Base-by-base conservation (phyloP, 345 rosid genomes). In the Aethionema arabicum region DNA sequence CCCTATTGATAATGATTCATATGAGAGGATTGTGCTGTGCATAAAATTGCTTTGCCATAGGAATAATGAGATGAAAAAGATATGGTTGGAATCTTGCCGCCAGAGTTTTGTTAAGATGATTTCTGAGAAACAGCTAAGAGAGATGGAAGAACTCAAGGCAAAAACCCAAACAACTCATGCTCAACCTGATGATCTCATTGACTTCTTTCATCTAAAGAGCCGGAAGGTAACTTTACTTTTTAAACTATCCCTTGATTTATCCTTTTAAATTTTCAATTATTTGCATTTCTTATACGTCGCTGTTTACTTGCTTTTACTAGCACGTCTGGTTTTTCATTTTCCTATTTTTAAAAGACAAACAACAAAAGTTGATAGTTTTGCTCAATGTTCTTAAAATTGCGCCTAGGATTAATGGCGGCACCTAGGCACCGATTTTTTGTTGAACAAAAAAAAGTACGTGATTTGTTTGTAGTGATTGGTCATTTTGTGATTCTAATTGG, bases 171-270 rank as follows among this genome's bases (percentile, higher is more conserved):
- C 88, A 70, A 80, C 95, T 68, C 79, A 90, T 78, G 91, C 96
- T 54, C 99, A 93, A 41, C 99, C 99, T 15, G 99, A 90, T 81
- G 99, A 93, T 62, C 96, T 93, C 61, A 90, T 93, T 51, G 91
- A 90, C 74, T 90, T 93, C 88, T 93, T 85, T 75, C 99, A 93
- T 79, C 78, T 93, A 56, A 93, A 93, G 86, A 90, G 99, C 77
- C 78, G 97, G 76, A 93, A 86, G 96, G 99, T 90, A 57, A 33
- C 47, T 36, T 58, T 52, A 45, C 49, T 38, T 11, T 36, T 44
- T 47, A 58, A 70, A 44, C 8, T 33, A 16, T 29, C 14, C 9
- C 4, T 42, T 27, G n/a, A 32, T 14, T 56, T 63, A 11, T 15
- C 14, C 43, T 5, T 11, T 21, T 51, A 4, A 36, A 16, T 5